phyloP scores from a whole-genome alignment of 2,329 filamentous ascomycete species.

The Diaporthe destruens region DNA sequence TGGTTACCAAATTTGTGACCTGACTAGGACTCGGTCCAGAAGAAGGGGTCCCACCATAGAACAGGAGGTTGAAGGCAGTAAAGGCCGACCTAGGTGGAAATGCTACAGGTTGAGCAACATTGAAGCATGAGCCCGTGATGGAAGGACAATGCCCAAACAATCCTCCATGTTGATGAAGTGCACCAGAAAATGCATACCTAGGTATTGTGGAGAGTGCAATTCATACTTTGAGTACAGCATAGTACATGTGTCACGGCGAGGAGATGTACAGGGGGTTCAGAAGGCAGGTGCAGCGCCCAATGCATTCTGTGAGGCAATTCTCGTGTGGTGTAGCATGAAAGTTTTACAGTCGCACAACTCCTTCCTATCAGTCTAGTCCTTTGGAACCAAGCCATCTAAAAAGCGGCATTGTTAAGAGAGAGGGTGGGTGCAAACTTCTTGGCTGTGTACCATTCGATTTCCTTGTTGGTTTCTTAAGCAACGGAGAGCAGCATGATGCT shows the following conservation, averaged over 20 bases:
- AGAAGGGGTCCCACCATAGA: too few species aligned
- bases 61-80: too few species aligned
- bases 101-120: neutral
- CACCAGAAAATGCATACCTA: too few species aligned
- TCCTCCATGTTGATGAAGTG: too few species aligned
- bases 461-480: neutral
- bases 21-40: neutral
- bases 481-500: neutral
- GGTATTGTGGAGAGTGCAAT: too few species aligned
- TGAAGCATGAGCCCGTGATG: too few species aligned
- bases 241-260: neutral
- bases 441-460: neutral
- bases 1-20: neutral
- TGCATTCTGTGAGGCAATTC: neutral
- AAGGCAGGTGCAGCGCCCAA: neutral
- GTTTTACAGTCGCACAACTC: slow-evolving; percentile 24
- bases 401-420: neutral
- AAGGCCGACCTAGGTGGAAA: too few species aligned
- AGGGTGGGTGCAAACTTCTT: neutral
- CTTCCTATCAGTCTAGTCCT: slow-evolving; percentile 8
- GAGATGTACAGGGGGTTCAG: neutral
- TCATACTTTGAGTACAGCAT: neutral
- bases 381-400: slow-evolving; percentile 7
- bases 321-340: neutral
- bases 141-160: too few species aligned